Base-by-base conservation (phyloP, 2,329 filamentous ascomycete genomes). In the Fusarium ramigenum region DNA sequence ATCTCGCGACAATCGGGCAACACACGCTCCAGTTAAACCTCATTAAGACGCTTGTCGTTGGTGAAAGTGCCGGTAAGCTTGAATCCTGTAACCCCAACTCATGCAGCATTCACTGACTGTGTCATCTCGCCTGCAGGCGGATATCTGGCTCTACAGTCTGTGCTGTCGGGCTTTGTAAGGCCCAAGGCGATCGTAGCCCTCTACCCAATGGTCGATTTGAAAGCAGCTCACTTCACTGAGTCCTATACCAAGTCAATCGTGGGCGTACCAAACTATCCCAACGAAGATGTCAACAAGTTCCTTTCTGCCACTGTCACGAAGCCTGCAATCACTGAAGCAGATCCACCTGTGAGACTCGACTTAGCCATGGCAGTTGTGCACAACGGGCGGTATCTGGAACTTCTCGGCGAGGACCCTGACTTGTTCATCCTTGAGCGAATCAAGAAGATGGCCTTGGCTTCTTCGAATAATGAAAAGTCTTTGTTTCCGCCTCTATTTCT, bases 21-120 rank as follows among this genome's bases (percentile, higher is more conserved):
- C 47, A 23, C 0, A 23, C 4, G 5, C 16, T 34, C 19, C 47
- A 34, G 2, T 4, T 50, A 6, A 14, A 34, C 5, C n/a, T 14
- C 1, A 5, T 0, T 0, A 34, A 11, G 0, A 50, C n/a, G 0
- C 47, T 50, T 7, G 11, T 34, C 4, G 30, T 50, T 3, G 47
- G 47, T 2, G 47, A 34, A 34, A 50, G 47, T 19, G 47, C 47
- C 3, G 30, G 47, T 50, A 23, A 50, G 47, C 15, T 50, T 12
- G 11, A 19, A 19, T 2, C 18, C 19, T 14, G 2, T 4, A 19
- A 28, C 1, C 5, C 18, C 18, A 28, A 9, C 1, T 7, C 18
- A 10, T 15, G 5, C 16, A 46, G 5, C 43, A 9, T 28, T 19
- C 8, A 19, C 42, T 44, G 4, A 44, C 42, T 7, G 5, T 28